Evolutionary conservation across 208 protist genomes (phyloP).

Genomic region (Novymonas esmeraldas): DNA sequence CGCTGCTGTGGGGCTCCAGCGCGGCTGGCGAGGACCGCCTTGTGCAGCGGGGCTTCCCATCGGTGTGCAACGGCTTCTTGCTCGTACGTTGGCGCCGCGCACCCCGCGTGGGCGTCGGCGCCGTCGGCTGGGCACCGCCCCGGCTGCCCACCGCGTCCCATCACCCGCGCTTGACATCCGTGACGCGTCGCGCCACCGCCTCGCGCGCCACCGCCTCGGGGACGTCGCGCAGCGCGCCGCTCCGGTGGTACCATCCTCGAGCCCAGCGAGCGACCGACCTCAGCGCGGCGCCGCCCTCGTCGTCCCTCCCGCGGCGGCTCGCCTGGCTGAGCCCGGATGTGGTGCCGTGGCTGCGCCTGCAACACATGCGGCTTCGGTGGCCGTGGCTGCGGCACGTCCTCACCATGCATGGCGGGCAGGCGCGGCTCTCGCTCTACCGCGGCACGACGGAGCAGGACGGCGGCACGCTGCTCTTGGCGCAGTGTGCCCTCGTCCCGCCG

Average conservation of each 20-base stretch:
- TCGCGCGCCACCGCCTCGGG: too few species aligned
- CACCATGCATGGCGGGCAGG: conserved; percentile 23
- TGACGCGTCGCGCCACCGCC: too few species aligned
- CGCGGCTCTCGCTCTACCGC: conserved; percentile 12
- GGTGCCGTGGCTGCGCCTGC: conserved; percentile 26
- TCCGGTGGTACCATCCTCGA: conserved; percentile 1
- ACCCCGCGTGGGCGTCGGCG: too few species aligned
- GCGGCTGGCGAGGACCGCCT: neutral
- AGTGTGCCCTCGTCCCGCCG: conserved; percentile 25
- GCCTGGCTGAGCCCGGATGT: conserved; percentile 20
- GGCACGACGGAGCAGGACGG: neutral
- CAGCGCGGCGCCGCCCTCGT: neutral
- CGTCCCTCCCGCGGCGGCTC: neutral
- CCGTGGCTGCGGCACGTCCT: conserved; percentile 40
- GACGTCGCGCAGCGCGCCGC: conserved; percentile 19
- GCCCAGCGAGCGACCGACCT: neutral
- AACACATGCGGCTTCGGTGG: conserved; percentile 29
- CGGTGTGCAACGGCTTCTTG: conserved; percentile 28
- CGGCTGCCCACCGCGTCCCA: too few species aligned
- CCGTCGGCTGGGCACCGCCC: too few species aligned
- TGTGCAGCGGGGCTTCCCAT: neutral
- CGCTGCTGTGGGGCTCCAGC: conserved; percentile 22
- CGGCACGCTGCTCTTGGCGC: neutral
- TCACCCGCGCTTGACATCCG: too few species aligned
- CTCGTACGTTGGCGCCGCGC: conserved; percentile 24